Base-by-base conservation (phyloP, 176 grass and related monocot species). In the Elaeis guineensis region DNA sequence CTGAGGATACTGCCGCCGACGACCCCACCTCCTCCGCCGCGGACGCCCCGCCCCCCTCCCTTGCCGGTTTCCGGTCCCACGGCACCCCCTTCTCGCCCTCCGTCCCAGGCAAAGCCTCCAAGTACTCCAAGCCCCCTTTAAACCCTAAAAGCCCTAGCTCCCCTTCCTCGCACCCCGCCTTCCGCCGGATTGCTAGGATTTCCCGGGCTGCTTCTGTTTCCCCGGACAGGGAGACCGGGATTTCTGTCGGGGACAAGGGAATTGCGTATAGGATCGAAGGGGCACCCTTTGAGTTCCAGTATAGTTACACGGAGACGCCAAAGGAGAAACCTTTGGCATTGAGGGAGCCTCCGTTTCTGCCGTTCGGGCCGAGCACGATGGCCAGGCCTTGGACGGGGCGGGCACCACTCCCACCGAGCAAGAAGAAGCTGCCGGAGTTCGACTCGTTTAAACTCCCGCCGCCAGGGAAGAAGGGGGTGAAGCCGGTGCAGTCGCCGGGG, bases 251-350 rank as follows among this genome's bases (percentile, higher is more conserved):
- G 12, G 83, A 96, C 16, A 80, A 80, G 11, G 91, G 91, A 35
- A 54, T 96, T 19, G 29, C 80, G 0, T 96, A 96, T 55, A 79
- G 23, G 76, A 69, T 96, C 24, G 67, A 82, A 16, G 83, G 77
- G 54, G 91, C 91, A 28, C 91, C 91, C 0, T 96, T 96, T 55
- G 91, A 87, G 62, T 96, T 96, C 54, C 91, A 90, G 77, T 96
- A 96, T 39, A 96, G 91, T 51, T 96, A 96, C 75, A 96, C 91
- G 1, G 91, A 96, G 57, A 75, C 86, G 11, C 91, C 91, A 0
- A 80, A 80, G 66, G 75, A 80, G 2, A 82, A 89, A 55, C 91
- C 91, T 0, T 66, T 90, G 15, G 83, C 83, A 17, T 83, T 96
- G 8, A 75, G 86, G 21, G 86, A 90, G 83, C 61, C 78, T 4